A percentile compares a stretch with the other conserved stretches of the same genome.
Evolutionary conservation across 345 rosid species (phyloP).

Genomic region (Kernera saxatilis): DNA sequence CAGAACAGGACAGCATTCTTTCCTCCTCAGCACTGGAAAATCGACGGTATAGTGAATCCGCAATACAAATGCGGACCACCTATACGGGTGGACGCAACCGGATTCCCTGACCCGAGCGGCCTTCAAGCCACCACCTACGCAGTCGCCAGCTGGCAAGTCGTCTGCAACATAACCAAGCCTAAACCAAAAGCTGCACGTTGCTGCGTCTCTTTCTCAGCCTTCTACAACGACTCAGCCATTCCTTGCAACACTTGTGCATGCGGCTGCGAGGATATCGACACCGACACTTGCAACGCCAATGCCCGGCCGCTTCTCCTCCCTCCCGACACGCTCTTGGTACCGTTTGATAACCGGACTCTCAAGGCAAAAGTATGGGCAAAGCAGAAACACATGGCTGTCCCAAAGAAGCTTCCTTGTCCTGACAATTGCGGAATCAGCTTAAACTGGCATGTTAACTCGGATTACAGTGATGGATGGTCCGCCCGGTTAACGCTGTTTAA

Average conservation of each 20-base stretch:
- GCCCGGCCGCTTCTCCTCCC: conserved; percentile 64
- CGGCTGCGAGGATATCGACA: conserved; percentile 51
- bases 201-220: conserved; percentile 93
- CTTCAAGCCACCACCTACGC: conserved; percentile 55
- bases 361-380: conserved; percentile 79
- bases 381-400: conserved; percentile 39
- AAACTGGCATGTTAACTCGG: conserved; percentile 84
- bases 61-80: conserved; percentile 71
- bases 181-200: conserved; percentile 52
- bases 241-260: conserved; percentile 95
- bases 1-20: conserved; percentile 56
- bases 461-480: conserved; percentile 66
- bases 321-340: conserved; percentile 60
- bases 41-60: conserved; percentile 59
- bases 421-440: conserved; percentile 89
- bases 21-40: conserved; percentile 75
- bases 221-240: conserved; percentile 63
- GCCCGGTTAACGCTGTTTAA: conserved; percentile 78
- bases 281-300: conserved; percentile 46
- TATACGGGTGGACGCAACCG: conserved; percentile 55
- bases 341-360: conserved; percentile 58
- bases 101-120: conserved; percentile 71
- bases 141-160: conserved; percentile 69
- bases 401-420: conserved; percentile 70
- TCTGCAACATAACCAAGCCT: conserved; percentile 74